phyloP scores from a whole-genome alignment of 2,329 filamentous ascomycete genomes.

The Acrocalymma vagum region DNA sequence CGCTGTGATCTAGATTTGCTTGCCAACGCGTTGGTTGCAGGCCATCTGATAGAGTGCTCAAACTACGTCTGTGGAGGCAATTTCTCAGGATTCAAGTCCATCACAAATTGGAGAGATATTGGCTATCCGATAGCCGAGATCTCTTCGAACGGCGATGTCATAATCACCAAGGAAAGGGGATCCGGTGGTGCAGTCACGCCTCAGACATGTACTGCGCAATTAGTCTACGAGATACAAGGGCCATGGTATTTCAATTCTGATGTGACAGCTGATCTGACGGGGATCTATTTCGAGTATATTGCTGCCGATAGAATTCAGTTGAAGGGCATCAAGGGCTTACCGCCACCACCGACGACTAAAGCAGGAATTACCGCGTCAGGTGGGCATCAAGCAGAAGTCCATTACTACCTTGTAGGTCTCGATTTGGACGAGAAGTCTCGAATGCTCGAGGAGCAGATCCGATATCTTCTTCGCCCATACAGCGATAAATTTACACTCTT shows the following conservation, averaged over 20 bases:
- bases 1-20: slow-evolving; percentile 58
- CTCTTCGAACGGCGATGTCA: slow-evolving; percentile 46
- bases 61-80: slow-evolving; percentile 61
- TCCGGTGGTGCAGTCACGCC: slow-evolving; percentile 31
- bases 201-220: slow-evolving; percentile 27
- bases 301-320: slow-evolving; percentile 19
- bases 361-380: slow-evolving; percentile 33
- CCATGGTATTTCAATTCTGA: slow-evolving; percentile 37
- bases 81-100: slow-evolving; percentile 57
- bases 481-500: neutral
- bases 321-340: slow-evolving; percentile 32
- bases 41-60: slow-evolving; percentile 63
- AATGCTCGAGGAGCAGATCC: slow-evolving; percentile 5
- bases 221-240: slow-evolving; percentile 53
- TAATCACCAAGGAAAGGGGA: slow-evolving; percentile 54
- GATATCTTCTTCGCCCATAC: neutral
- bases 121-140: slow-evolving; percentile 58
- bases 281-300: slow-evolving; percentile 3
- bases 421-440: slow-evolving; percentile 31
- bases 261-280: slow-evolving; percentile 24
- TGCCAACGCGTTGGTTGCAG: slow-evolving; percentile 54
- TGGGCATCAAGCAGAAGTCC: slow-evolving; percentile 39
- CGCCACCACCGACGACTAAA: slow-evolving; percentile 43
- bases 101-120: slow-evolving; percentile 48
- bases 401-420: slow-evolving; percentile 27